A percentile compares a stretch with the other conserved stretches of the same genome.
Conservation (phyloP, 768 basidiomycete genomes). For the Kwoniella bestiolae region DNA sequence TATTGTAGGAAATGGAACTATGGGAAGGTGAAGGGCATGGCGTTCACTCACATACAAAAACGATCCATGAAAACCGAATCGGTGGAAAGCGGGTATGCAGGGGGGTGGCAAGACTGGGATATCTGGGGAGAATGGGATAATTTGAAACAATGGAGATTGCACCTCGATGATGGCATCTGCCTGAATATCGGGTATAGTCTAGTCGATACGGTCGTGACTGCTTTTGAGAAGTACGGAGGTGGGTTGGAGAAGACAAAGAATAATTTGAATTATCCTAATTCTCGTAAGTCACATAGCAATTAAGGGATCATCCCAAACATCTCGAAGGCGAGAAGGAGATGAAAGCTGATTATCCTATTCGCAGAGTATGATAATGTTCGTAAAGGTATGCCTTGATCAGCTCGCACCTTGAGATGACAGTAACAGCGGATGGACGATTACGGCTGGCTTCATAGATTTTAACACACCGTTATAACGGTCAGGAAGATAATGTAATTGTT, state of each 20-base stretch:
- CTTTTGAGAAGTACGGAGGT: conserved; percentile 12
- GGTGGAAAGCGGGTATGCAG: neutral
- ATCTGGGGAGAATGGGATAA: conserved; percentile 8
- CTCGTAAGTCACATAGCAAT: too few relatives aligned
- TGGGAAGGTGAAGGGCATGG: neutral
- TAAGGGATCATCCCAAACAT: too few relatives aligned
- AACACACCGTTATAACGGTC: too few relatives aligned
- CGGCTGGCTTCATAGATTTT: too few relatives aligned
- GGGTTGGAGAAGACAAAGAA: conserved; percentile 12
- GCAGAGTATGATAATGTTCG: conserved; percentile 20
- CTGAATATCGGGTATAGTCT: conserved; percentile 17
- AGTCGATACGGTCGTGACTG: conserved; percentile 12
- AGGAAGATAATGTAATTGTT: too few relatives aligned
- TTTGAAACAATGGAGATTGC: neutral
- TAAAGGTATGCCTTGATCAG: too few relatives aligned
- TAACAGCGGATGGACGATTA: too few relatives aligned
- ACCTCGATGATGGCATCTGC: neutral
- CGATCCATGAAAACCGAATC: neutral
- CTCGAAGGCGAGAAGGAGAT: too few relatives aligned
- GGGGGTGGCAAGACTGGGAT: neutral
- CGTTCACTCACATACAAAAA: neutral
- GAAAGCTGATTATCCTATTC: neutral
- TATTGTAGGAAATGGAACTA: neutral
- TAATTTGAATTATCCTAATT: conserved; percentile 16
- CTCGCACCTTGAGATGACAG: too few relatives aligned